Evolutionary conservation across 78 protist genomes (phyloP).

Genomic region (Acrasis kona): DNA sequence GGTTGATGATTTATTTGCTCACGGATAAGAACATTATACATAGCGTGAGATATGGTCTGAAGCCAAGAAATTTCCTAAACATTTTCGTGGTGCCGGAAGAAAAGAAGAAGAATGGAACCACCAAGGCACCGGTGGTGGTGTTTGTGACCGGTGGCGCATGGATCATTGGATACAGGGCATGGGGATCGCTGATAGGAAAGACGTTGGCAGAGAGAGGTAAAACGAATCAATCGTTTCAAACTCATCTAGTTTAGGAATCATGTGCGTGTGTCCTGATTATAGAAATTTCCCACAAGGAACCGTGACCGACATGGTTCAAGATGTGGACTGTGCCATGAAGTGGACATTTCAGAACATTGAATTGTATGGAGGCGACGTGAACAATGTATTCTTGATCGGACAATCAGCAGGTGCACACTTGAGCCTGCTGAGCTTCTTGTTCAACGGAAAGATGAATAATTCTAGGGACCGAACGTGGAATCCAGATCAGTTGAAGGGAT

Average conservation of each 20-base stretch:
- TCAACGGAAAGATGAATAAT: not conserved
- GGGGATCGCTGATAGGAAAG: constrained; percentile 35
- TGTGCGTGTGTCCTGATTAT: constrained; percentile 32
- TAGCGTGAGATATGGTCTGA: no score
- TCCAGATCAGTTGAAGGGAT: not conserved
- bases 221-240: no score
- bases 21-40: no score
- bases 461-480: not conserved
- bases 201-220: no score
- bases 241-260: constrained; percentile 1
- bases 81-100: no score
- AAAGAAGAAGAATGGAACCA: no score
- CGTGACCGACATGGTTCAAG: constrained; percentile 25
- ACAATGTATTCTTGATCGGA: constrained; percentile 23
- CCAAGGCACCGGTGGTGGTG: constrained; percentile 40
- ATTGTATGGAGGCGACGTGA: constrained; percentile 30
- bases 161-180: constrained; percentile 51
- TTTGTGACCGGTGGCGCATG: constrained; percentile 58
- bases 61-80: no score
- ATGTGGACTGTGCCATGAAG: constrained; percentile 11
- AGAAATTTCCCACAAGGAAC: constrained; percentile 51
- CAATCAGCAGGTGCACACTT: constrained; percentile 61
- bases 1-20: no score
- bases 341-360: constrained; percentile 21
- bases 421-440: not conserved